Conservation (phyloP, 106 monocot species). For the Platanthera zijinensis region DNA sequence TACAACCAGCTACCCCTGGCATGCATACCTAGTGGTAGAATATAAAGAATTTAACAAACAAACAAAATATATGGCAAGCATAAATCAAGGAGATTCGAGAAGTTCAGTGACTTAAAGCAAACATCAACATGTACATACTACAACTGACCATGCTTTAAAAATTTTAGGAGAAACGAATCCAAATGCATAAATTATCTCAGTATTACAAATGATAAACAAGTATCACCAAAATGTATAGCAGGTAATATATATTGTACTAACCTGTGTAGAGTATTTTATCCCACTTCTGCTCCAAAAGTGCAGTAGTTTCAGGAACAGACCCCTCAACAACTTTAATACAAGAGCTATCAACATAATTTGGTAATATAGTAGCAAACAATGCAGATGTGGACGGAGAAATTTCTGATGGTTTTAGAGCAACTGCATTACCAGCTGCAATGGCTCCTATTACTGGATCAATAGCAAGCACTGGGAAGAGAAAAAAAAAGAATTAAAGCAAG, state of each 20-base stretch:
- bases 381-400: slow-evolving; percentile 45
- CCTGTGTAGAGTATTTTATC: slow-evolving; percentile 94
- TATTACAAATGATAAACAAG: background rate
- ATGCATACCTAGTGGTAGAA: too few species aligned
- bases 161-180: background rate
- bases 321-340: slow-evolving; percentile 81
- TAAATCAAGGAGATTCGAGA: too few species aligned
- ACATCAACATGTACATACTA: background rate
- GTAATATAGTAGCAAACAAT: slow-evolving; percentile 41
- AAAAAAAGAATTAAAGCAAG: background rate
- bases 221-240: background rate
- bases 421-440: slow-evolving; percentile 55
- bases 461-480: slow-evolving; percentile 26
- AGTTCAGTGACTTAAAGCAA: too few species aligned
- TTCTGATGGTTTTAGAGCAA: slow-evolving; percentile 61
- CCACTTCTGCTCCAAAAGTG: slow-evolving; percentile 72
- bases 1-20: too few species aligned
- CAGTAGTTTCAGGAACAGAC: slow-evolving; percentile 50
- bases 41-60: too few species aligned
- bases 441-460: slow-evolving; percentile 61
- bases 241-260: slow-evolving; percentile 3
- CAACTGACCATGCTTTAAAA: background rate
- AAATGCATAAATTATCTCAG: background rate
- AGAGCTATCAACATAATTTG: slow-evolving; percentile 48
- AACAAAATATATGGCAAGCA: too few species aligned